phyloP scores from a whole-genome alignment of 73 alveolate species.

The Paramecium pentaurelia region DNA sequence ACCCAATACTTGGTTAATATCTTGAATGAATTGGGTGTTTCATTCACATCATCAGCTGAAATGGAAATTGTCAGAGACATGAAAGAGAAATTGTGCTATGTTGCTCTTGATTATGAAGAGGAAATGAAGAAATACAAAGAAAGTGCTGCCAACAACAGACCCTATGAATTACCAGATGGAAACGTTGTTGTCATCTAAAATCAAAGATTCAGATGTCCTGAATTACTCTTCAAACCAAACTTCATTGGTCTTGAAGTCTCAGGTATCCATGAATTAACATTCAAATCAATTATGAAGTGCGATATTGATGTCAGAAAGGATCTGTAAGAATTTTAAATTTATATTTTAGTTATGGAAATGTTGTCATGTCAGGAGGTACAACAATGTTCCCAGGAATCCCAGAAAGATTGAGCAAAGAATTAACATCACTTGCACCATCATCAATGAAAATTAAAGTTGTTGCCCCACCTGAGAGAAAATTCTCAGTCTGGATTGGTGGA shows the following conservation, averaged over 20 bases:
- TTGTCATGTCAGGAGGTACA: slow-evolving; percentile 87
- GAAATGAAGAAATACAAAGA: slow-evolving; percentile 36
- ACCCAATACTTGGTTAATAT: slow-evolving; percentile 85
- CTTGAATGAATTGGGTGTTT: slow-evolving; percentile 85
- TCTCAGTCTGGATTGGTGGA: slow-evolving; percentile 98
- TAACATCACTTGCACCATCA: slow-evolving; percentile 83
- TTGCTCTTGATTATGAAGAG: slow-evolving; percentile 54
- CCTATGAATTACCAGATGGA: slow-evolving; percentile 62
- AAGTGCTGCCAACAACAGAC: slow-evolving; percentile 37
- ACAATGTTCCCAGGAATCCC: slow-evolving; percentile 85
- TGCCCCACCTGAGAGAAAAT: slow-evolving; percentile 96
- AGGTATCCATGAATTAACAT: slow-evolving; percentile 80
- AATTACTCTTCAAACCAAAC: slow-evolving; percentile 84
- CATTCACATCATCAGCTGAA: slow-evolving; percentile 90
- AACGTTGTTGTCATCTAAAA: slow-evolving; percentile 25
- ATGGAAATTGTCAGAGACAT: slow-evolving; percentile 87
- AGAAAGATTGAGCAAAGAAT: slow-evolving; percentile 85
- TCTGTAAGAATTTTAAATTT: slow-evolving; percentile 61
- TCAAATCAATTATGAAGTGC: slow-evolving; percentile 79
- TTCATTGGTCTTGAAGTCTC: slow-evolving; percentile 66
- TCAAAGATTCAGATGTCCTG: slow-evolving; percentile 84
- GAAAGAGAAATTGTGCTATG: slow-evolving; percentile 55
- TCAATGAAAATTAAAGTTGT: slow-evolving; percentile 83
- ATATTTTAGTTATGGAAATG: slow-evolving; percentile 64
- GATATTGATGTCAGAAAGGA: slow-evolving; percentile 88